Conservation (phyloP, 305 asterid species). For the Galium porrigens region DNA sequence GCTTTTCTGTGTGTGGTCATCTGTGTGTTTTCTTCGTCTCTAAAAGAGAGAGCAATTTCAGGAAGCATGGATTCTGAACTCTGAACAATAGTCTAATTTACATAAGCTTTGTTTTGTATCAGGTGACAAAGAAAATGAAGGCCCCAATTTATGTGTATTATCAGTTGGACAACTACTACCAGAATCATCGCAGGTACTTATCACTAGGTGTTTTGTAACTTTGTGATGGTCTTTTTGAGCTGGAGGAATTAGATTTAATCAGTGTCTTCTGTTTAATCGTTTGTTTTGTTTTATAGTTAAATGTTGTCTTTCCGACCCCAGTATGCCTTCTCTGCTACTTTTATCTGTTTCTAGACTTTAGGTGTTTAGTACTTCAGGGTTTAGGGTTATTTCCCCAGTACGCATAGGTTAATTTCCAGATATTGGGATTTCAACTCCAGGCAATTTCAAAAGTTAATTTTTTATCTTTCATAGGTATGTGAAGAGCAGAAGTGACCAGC, state of each 20-base stretch:
- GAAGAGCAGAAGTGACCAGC: conserved; percentile 81
- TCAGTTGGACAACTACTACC: conserved; percentile 80
- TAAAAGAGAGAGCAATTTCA: background rate
- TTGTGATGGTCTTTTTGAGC: background rate
- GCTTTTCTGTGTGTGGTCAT: background rate
- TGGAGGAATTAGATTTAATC: background rate
- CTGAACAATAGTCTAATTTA: conserved; percentile 9
- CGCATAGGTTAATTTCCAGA: too few relatives aligned
- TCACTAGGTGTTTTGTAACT: background rate
- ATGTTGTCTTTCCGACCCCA: background rate
- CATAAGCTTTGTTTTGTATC: conserved; percentile 19
- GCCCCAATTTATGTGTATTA: conserved; percentile 73
- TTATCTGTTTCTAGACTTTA: background rate
- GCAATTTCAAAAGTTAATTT: background rate
- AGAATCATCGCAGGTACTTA: conserved; percentile 77
- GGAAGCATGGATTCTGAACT: background rate
- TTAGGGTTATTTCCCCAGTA: too few relatives aligned
- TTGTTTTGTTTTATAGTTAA: background rate
- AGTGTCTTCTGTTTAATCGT: background rate
- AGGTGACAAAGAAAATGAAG: conserved; percentile 67
- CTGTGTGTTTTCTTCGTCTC: background rate
- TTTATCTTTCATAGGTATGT: conserved; percentile 35
- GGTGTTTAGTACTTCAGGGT: background rate
- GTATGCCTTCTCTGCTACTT: background rate
- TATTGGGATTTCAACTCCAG: background rate